A percentile compares a stretch with the other conserved stretches of the same genome.
Evolutionary conservation across 805 yeast species (phyloP).

Genomic region (Saccharomycopsis selenospora): DNA sequence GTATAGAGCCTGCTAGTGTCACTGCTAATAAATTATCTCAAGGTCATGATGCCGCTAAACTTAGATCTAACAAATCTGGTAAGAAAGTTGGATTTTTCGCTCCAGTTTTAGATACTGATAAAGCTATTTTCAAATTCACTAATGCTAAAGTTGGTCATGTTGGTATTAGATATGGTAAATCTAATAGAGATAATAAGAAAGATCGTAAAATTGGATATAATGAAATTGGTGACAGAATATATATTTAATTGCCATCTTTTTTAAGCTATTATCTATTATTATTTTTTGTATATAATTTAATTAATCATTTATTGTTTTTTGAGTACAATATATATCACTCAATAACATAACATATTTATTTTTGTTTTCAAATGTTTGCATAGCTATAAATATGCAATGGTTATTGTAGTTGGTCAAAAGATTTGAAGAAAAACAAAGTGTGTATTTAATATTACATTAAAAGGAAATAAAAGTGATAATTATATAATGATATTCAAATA

Average conservation of each 20-base stretch:
- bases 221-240: conserved; percentile 51
- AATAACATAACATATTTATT: too few species aligned
- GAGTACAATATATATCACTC: too few species aligned
- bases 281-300: too few species aligned
- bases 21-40: conserved; percentile 64
- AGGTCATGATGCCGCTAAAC: conserved; percentile 38
- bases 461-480: neutral
- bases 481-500: too few species aligned
- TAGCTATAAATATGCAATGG: too few species aligned
- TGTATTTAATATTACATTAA: neutral
- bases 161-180: conserved; percentile 88
- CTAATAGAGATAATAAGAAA: conserved; percentile 80
- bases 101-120: conserved; percentile 59
- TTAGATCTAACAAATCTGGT: conserved; percentile 25
- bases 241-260: conserved; percentile 12
- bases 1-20: conserved; percentile 78
- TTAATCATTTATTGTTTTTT: too few species aligned
- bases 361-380: too few species aligned
- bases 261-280: too few species aligned
- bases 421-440: neutral
- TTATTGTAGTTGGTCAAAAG: neutral
- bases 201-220: conserved; percentile 71
- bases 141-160: conserved; percentile 75
- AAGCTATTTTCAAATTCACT: conserved; percentile 64
- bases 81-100: conserved; percentile 40